Conservation (phyloP, 441 rosid species). For the Macaranga tanarius region DNA sequence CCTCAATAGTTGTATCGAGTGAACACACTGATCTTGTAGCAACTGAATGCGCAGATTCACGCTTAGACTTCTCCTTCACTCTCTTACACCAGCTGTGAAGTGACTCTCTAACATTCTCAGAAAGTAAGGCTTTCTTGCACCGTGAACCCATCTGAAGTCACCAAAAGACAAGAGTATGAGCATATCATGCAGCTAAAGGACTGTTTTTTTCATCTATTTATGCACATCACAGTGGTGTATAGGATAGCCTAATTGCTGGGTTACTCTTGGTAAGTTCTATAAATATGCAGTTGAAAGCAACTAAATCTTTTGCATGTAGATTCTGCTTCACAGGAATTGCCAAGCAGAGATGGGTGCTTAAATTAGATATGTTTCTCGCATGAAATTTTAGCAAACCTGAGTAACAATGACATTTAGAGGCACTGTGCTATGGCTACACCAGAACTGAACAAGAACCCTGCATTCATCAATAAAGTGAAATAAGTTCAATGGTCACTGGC, state of each 20-base stretch:
- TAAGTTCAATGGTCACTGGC: not conserved
- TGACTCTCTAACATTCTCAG: slow-evolving; percentile 85
- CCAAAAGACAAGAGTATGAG: not conserved
- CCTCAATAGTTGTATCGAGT: slow-evolving; percentile 58
- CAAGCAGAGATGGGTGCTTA: too few relatives aligned
- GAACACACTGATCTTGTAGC: slow-evolving; percentile 81
- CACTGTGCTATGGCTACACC: slow-evolving; percentile 93
- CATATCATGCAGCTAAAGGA: not conserved
- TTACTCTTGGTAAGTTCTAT: too few relatives aligned
- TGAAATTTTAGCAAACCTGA: slow-evolving; percentile 47
- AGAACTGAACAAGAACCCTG: slow-evolving; percentile 90
- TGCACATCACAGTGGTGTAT: too few relatives aligned
- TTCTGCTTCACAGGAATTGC: not conserved
- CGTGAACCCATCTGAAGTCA: slow-evolving; percentile 77
- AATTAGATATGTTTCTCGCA: too few relatives aligned
- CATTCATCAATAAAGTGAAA: slow-evolving; percentile 19
- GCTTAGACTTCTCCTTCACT: slow-evolving; percentile 70
- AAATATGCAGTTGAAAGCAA: too few relatives aligned
- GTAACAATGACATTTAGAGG: slow-evolving; percentile 85
- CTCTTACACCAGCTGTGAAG: slow-evolving; percentile 96
- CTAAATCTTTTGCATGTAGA: too few relatives aligned
- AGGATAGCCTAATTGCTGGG: too few relatives aligned
- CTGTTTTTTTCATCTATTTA: not conserved
- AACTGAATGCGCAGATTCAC: slow-evolving; percentile 44
- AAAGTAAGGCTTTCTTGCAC: slow-evolving; percentile 72